A percentile compares a stretch with the other conserved stretches of the same genome.
phyloP scores from a whole-genome alignment of 495 filamentous ascomycete species.

The Delitschia confertaspora region DNA sequence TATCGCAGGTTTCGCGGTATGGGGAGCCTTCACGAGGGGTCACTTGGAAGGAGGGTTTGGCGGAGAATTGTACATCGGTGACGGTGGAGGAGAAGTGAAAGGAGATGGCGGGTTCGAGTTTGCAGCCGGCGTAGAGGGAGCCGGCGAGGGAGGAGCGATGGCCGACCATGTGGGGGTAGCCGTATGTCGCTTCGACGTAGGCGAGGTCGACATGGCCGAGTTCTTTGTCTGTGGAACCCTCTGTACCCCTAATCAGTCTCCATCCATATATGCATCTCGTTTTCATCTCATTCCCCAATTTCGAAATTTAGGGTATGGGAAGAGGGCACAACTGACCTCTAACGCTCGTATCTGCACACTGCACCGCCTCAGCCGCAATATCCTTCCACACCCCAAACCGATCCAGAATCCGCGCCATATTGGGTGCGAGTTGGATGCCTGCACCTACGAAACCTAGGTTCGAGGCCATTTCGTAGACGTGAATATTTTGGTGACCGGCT shows the following conservation, averaged over 20 bases:
- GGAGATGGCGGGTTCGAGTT: conserved; percentile 53
- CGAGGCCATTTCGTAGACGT: conserved; percentile 63
- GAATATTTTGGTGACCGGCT: conserved; percentile 61
- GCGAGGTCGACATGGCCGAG: conserved; percentile 60
- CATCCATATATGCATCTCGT: background rate
- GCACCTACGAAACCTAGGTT: conserved; percentile 75
- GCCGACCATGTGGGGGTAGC: conserved; percentile 70
- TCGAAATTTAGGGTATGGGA: too few species aligned
- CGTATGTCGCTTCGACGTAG: conserved; percentile 59
- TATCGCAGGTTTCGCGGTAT: conserved; percentile 52
- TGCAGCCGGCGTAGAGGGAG: conserved; percentile 58
- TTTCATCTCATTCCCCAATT: too few species aligned
- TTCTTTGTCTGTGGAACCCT: conserved; percentile 57
- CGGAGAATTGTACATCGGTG: conserved; percentile 43
- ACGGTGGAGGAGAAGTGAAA: conserved; percentile 57
- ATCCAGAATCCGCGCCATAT: conserved; percentile 68
- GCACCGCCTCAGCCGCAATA: conserved; percentile 53
- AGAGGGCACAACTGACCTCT: too few species aligned
- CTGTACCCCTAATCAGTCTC: conserved; percentile 35
- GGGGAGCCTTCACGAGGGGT: conserved; percentile 49
- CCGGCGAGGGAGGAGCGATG: conserved; percentile 65
- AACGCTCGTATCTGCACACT: conserved; percentile 46
- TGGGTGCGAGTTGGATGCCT: conserved; percentile 73
- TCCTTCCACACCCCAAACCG: conserved; percentile 57
- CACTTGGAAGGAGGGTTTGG: conserved; percentile 47